phyloP scores from a whole-genome alignment of 345 rosid species.

The Acer negundo region DNA sequence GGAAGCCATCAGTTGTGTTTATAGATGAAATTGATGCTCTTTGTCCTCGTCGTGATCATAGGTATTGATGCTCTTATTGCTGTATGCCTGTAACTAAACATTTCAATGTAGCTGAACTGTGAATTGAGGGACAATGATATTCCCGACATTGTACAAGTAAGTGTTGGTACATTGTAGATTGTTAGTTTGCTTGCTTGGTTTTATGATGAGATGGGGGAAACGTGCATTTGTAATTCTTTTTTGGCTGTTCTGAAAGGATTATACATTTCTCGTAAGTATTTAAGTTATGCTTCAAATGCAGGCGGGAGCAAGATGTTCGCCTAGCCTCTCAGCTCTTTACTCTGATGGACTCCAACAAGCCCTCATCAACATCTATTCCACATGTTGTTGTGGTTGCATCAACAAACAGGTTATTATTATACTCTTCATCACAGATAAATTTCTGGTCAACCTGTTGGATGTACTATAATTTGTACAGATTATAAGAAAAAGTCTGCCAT shows the following conservation, averaged over 20 bases:
- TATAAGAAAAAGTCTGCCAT: neutral
- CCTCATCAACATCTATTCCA: constrained; percentile 41
- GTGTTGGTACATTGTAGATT: neutral
- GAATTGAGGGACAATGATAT: too few species aligned
- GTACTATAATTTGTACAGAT: neutral
- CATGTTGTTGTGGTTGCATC: constrained; percentile 83
- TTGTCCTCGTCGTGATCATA: constrained; percentile 76
- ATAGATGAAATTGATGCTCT: constrained; percentile 91
- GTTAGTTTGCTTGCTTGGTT: neutral
- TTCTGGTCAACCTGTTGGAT: neutral
- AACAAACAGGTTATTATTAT: constrained; percentile 70
- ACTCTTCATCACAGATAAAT: neutral
- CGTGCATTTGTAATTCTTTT: neutral
- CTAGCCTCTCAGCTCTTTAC: constrained; percentile 71
- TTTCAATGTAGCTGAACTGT: neutral
- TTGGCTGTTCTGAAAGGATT: neutral
- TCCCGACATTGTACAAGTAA: neutral
- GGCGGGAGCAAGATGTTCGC: constrained; percentile 79
- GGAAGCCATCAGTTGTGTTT: constrained; percentile 76
- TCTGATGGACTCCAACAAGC: constrained; percentile 79
- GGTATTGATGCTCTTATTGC: constrained; percentile 38
- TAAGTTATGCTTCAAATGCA: constrained; percentile 41
- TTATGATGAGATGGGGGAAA: neutral
- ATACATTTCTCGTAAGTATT: neutral
- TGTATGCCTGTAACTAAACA: neutral